Conservation (phyloP, 2,329 filamentous ascomycete species). For the Fusarium sp. region DNA sequence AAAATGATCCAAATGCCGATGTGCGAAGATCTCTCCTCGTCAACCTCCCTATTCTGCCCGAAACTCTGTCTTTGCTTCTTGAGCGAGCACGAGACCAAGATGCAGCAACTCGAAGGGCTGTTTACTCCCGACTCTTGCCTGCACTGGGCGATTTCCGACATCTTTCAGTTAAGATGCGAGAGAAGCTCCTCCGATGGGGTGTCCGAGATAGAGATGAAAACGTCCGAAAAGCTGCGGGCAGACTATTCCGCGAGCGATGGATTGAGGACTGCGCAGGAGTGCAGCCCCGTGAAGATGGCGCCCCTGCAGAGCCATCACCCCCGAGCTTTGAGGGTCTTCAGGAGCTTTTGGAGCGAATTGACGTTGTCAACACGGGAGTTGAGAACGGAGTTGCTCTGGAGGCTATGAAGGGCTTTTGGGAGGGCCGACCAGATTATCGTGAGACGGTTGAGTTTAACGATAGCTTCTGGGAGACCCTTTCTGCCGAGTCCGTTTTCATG, state of each 20-base stretch:
- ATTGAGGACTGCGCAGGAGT: slow-evolving; percentile 91
- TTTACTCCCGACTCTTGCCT: slow-evolving; percentile 89
- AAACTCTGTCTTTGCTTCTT: slow-evolving; percentile 86
- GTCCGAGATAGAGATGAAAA: slow-evolving; percentile 93
- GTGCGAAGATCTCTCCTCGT: slow-evolving; percentile 89
- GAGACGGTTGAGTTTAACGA: slow-evolving; percentile 80
- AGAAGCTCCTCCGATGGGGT: slow-evolving; percentile 96
- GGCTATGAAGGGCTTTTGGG: slow-evolving; percentile 97
- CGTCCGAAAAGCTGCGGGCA: slow-evolving; percentile 90
- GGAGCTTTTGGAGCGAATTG: slow-evolving; percentile 92
- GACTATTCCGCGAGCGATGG: slow-evolving; percentile 95
- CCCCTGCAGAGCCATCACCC: slow-evolving; percentile 66
- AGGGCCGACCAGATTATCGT: slow-evolving; percentile 85
- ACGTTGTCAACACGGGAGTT: slow-evolving; percentile 89
- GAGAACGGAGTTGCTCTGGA: slow-evolving; percentile 92
- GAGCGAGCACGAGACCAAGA: slow-evolving; percentile 93
- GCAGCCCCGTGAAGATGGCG: slow-evolving; percentile 69
- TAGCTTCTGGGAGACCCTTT: slow-evolving; percentile 82
- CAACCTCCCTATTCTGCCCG: slow-evolving; percentile 88
- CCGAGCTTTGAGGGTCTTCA: slow-evolving; percentile 86
- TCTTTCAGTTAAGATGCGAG: slow-evolving; percentile 91
- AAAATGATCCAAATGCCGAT: slow-evolving; percentile 94
- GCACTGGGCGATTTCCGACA: slow-evolving; percentile 94
- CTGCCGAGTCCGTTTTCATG: slow-evolving; percentile 89
- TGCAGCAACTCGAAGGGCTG: slow-evolving; percentile 81